phyloP scores from a whole-genome alignment of 805 yeast species.

The Sungouiella thailandica region DNA sequence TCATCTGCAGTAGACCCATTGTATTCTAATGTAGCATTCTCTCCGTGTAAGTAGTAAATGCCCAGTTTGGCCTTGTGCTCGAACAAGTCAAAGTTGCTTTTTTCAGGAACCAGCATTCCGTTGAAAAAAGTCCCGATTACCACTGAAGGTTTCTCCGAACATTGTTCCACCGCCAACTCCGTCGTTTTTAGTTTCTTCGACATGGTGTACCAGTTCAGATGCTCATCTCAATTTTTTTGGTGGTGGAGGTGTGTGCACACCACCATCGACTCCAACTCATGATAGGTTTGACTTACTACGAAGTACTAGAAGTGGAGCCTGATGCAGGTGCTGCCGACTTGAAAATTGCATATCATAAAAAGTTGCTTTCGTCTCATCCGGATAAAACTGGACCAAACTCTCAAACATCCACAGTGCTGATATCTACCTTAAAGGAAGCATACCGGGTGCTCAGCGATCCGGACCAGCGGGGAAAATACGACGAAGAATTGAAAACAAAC shows the following conservation, averaged over 20 bases:
- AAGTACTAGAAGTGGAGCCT: conserved; percentile 48
- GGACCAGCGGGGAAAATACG: conserved; percentile 44
- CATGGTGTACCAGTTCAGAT: conserved; percentile 4
- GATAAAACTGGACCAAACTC: conserved; percentile 48
- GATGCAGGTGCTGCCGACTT: conserved; percentile 38
- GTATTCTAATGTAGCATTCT: conserved; percentile 66
- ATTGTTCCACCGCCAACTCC: conserved; percentile 35
- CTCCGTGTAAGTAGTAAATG: conserved; percentile 66
- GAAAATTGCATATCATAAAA: conserved; percentile 57
- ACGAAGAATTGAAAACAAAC: conserved; percentile 34
- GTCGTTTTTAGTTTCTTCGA: conserved; percentile 32
- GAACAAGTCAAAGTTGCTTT: conserved; percentile 60
- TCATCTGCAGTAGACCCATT: conserved; percentile 46
- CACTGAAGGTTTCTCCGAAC: conserved; percentile 42
- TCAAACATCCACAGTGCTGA: neutral
- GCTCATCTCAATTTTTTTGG: conserved; percentile 9
- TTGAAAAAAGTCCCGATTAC: conserved; percentile 74
- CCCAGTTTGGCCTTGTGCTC: conserved; percentile 40
- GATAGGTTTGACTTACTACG: conserved; percentile 39
- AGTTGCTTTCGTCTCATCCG: conserved; percentile 68
- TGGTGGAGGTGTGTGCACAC: conserved; percentile 2
- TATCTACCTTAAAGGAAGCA: conserved; percentile 57
- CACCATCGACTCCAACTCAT: neutral
- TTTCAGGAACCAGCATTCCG: conserved; percentile 60
- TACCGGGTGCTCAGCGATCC: conserved; percentile 50